phyloP scores from a whole-genome alignment of 78 protist genomes.

The Ministeria vibrans region DNA sequence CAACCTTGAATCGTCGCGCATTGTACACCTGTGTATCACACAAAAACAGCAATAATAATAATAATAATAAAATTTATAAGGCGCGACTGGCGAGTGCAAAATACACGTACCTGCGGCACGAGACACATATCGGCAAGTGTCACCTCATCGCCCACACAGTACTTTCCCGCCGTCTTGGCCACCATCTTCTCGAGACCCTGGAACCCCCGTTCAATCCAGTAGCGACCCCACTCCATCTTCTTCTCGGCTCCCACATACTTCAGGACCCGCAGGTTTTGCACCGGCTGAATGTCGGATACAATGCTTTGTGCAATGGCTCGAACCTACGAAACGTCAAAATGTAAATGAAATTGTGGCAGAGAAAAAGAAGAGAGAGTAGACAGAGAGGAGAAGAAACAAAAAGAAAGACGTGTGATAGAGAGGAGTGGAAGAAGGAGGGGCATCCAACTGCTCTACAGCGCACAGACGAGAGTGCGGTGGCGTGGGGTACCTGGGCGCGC shows the following conservation, averaged over 20 bases:
- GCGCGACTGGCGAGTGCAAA: too few species aligned
- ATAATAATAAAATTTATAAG: too few species aligned
- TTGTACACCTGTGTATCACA: conserved; percentile 30
- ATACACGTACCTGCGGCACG: conserved; percentile 40
- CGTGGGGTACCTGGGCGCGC: conserved; percentile 47
- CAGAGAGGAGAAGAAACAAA: not conserved
- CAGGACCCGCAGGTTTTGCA: conserved; percentile 53
- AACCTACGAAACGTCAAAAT: not conserved
- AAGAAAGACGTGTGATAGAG: not conserved
- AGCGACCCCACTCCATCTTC: conserved; percentile 48
- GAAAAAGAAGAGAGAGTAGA: not conserved
- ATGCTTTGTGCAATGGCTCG: conserved; percentile 39
- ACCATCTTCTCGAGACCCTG: conserved; percentile 14
- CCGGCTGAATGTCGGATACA: conserved; percentile 59
- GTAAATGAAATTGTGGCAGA: not conserved
- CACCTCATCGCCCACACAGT: conserved; percentile 27
- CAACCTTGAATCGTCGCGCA: conserved; percentile 21
- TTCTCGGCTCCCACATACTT: conserved; percentile 7
- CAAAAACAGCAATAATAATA: too few species aligned
- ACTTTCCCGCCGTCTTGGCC: conserved; percentile 18
- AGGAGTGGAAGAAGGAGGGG: not conserved
- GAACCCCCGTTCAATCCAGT: conserved; percentile 40
- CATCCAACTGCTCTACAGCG: not conserved
- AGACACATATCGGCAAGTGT: conserved; percentile 41
- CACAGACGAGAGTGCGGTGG: not conserved